Conservation (phyloP, 208 protist species). For the Leishmania guyanensis region DNA sequence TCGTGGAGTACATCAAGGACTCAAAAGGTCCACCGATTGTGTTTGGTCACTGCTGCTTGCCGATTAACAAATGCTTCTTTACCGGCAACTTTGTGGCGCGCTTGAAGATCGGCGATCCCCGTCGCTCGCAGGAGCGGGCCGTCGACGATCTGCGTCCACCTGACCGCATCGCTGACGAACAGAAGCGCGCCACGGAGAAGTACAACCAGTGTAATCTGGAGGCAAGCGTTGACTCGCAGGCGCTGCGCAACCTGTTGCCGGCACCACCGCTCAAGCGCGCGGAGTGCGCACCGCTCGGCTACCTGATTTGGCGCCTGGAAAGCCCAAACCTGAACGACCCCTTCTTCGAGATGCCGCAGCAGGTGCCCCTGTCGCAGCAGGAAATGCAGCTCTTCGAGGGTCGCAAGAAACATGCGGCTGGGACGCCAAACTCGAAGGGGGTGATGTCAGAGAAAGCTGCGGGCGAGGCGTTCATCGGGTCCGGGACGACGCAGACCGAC, state of each 20-base stretch:
- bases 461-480: slow-evolving; percentile 40
- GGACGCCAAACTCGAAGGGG: slow-evolving; percentile 15
- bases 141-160: slow-evolving; percentile 39
- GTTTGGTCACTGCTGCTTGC: slow-evolving; percentile 66
- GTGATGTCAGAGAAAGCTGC: slow-evolving; percentile 30
- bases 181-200: slow-evolving; percentile 36
- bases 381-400: slow-evolving; percentile 47
- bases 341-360: slow-evolving; percentile 54
- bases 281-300: slow-evolving; percentile 54
- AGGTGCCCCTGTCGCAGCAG: slow-evolving; percentile 52
- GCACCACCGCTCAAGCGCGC: slow-evolving; percentile 35
- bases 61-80: slow-evolving; percentile 47
- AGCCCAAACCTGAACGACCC: slow-evolving; percentile 31
- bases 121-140: slow-evolving; percentile 55
- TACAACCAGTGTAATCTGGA: slow-evolving; percentile 60
- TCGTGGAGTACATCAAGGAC: slow-evolving; percentile 68
- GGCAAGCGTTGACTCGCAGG: slow-evolving; percentile 58
- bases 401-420: slow-evolving; percentile 15
- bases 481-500: slow-evolving; percentile 29
- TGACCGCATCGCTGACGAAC: slow-evolving; percentile 47
- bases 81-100: slow-evolving; percentile 71
- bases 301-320: slow-evolving; percentile 64
- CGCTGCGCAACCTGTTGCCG: slow-evolving; percentile 51
- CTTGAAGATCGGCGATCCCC: slow-evolving; percentile 69
- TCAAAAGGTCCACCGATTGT: slow-evolving; percentile 31